Evolutionary conservation across 306 rosid genomes (phyloP), one percentile per base, ranked within the genome.

Genomic region (Begonia fuchsioides): DNA sequence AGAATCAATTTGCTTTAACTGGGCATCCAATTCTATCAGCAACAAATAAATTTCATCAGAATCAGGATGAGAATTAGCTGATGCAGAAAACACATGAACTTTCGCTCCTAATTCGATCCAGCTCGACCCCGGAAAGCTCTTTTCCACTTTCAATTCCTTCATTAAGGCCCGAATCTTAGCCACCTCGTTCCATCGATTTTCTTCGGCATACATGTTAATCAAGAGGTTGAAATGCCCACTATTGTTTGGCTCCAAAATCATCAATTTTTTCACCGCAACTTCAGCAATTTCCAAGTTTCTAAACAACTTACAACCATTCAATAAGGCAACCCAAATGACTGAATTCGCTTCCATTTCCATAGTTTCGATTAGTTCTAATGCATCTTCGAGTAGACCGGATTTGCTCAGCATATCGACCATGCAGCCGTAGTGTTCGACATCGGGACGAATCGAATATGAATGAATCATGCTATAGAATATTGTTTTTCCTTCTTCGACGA

Each of bases 331-430:
- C 93, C 93, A 83, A 56, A 87, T 72, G 26, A 78, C 69, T 39
- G 83, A 52, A 60, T 80, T 87, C 3, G 88, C 74, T 57, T 68
- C 64, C 50, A 52, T 26, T 44, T 53, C 12, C 94, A 83, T 71
- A 69, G 75, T 67, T 57, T 56, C 67, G 35, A 87, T 74, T 54
- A 83, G 58, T 64, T 65, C 76, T 46, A 75, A 45, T 10, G 96
- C 94, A 19, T 87, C 85, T 15, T 68, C 76, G 45, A 87, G 78
- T 43, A 83, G 57, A 19, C 94, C 93, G 32, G 83, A 83, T 61
- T 78, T 83, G 72, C 88, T 83, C 66, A 80, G 63, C 49, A 87
- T 70, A 68, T 78, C 87, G 55, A 83, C 72, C 83, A 87, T 75
- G 61, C 94, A 87, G 41, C 94, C 96, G 26, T 83, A 76, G 74